Evolutionary conservation across 371 early-diverging fungal genomes (phyloP).

Genomic region (Mucor saturninus): DNA sequence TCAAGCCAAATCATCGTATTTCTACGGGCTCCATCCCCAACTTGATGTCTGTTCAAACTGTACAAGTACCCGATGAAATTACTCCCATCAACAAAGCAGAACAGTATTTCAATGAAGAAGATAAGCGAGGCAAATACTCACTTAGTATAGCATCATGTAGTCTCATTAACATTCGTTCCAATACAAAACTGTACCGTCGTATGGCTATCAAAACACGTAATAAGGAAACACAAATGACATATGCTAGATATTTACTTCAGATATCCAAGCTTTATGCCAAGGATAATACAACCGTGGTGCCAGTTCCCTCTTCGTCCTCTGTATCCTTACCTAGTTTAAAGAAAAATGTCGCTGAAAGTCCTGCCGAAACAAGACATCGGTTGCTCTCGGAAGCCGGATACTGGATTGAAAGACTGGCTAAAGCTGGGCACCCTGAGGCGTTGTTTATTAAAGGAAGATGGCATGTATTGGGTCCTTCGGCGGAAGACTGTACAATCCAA

Average conservation of each 20-base stretch:
- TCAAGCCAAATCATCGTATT: not conserved
- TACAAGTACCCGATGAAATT: slow-evolving; percentile 12
- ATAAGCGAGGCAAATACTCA: not conserved
- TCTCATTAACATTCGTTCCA: slow-evolving; percentile 47
- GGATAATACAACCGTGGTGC: not conserved
- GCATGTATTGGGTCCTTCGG: slow-evolving; percentile 62
- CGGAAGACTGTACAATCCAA: slow-evolving; percentile 29
- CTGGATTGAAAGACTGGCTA: slow-evolving; percentile 75
- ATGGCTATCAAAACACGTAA: slow-evolving; percentile 78
- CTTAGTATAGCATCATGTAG: slow-evolving; percentile 50
- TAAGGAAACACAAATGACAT: slow-evolving; percentile 67
- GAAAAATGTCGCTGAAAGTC: slow-evolving; percentile 9
- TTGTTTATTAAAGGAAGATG: slow-evolving; percentile 71
- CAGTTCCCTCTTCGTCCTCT: not conserved
- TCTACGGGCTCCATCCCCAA: slow-evolving; percentile 21
- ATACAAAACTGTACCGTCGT: slow-evolving; percentile 67
- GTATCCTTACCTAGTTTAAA: not conserved
- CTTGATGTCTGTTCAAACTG: slow-evolving; percentile 8
- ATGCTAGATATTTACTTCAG: slow-evolving; percentile 72
- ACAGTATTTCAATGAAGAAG: slow-evolving; percentile 6
- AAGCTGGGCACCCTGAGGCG: slow-evolving; percentile 72
- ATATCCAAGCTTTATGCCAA: slow-evolving; percentile 36
- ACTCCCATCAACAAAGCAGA: not conserved
- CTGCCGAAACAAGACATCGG: slow-evolving; percentile 29
- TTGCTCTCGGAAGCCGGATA: slow-evolving; percentile 66